Evolutionary conservation across 129 eudicot genomes (phyloP).

Genomic region (Tanacetum coccineum): DNA sequence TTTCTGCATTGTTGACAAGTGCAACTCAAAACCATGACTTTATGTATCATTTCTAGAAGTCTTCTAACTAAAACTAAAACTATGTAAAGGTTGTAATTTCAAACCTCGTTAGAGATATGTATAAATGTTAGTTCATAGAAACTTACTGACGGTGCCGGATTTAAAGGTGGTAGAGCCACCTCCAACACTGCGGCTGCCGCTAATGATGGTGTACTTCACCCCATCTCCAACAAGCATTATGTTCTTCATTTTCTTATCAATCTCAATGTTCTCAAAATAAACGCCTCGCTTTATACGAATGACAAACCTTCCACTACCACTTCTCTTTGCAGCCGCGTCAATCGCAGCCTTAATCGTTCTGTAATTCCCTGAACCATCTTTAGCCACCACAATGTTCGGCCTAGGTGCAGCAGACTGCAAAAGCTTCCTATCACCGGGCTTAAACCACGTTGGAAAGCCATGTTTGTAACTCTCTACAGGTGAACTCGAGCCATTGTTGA

Average conservation of each 20-base stretch:
- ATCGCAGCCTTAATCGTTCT: conserved; percentile 45
- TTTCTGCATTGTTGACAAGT: too few relatives aligned
- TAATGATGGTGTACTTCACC: conserved; percentile 39
- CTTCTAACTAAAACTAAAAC: too few relatives aligned
- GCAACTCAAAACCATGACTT: too few relatives aligned
- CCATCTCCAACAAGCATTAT: conserved; percentile 58
- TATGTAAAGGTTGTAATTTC: too few relatives aligned
- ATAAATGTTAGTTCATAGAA: too few relatives aligned
- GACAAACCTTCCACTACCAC: conserved; percentile 48
- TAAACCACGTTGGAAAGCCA: conserved; percentile 48
- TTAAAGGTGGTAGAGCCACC: conserved; percentile 53
- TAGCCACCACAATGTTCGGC: conserved; percentile 53
- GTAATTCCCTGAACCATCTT: conserved; percentile 42
- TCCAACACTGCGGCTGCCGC: conserved; percentile 49
- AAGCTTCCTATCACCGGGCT: conserved; percentile 37
- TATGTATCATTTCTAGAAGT: too few relatives aligned
- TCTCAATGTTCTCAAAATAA: conserved; percentile 46
- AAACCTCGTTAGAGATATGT: too few relatives aligned
- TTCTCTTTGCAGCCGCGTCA: conserved; percentile 44
- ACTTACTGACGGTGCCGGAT: conserved; percentile 54
- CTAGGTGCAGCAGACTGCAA: conserved; percentile 34
- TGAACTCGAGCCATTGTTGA: conserved; percentile 27
- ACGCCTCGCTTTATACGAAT: conserved; percentile 41
- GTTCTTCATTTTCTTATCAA: conserved; percentile 39
- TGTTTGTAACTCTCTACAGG: conserved; percentile 21